phyloP scores from a whole-genome alignment of 1,284 basidiomycete species.

The Apiotrichum akiyoshidainum region DNA sequence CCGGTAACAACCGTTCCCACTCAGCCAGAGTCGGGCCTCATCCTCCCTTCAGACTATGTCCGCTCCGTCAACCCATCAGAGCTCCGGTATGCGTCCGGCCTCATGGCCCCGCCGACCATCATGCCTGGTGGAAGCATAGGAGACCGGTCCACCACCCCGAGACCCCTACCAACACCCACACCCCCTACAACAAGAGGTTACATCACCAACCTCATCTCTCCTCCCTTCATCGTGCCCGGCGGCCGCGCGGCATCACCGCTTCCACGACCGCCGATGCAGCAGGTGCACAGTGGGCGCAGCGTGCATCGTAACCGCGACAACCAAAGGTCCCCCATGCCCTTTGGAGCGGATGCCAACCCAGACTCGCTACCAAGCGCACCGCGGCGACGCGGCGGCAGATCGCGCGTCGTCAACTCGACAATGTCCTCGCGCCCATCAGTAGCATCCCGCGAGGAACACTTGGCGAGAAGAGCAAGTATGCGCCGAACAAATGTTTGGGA shows the following conservation, averaged over 20 bases:
- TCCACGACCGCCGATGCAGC: neutral
- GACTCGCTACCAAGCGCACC: neutral
- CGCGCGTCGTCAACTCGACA: conserved; percentile 6
- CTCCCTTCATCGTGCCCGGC: conserved; percentile 41
- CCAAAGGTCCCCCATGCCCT: neutral
- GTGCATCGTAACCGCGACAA: neutral
- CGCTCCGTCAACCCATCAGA: conserved; percentile 1
- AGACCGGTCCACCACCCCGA: neutral
- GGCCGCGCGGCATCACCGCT: conserved; percentile 15
- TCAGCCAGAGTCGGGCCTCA: conserved; percentile 13
- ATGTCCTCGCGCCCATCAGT: conserved; percentile 29
- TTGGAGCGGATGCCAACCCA: neutral
- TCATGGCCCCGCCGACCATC: conserved; percentile 34
- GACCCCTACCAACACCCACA: neutral
- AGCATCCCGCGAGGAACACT: conserved; percentile 37
- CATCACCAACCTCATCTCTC: conserved; percentile 36
- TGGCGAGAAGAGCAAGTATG: conserved; percentile 43
- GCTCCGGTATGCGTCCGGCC: conserved; percentile 25
- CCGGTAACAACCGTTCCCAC: conserved; percentile 17
- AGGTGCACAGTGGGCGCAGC: neutral
- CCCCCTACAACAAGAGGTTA: conserved; percentile 18
- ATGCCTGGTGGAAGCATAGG: conserved; percentile 25
- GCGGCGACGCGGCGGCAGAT: neutral
- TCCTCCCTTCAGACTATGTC: conserved; percentile 27
- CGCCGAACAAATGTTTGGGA: conserved; percentile 48